Conservation (phyloP, 139 green algal species). For the Raphidocelis subcapitata region DNA sequence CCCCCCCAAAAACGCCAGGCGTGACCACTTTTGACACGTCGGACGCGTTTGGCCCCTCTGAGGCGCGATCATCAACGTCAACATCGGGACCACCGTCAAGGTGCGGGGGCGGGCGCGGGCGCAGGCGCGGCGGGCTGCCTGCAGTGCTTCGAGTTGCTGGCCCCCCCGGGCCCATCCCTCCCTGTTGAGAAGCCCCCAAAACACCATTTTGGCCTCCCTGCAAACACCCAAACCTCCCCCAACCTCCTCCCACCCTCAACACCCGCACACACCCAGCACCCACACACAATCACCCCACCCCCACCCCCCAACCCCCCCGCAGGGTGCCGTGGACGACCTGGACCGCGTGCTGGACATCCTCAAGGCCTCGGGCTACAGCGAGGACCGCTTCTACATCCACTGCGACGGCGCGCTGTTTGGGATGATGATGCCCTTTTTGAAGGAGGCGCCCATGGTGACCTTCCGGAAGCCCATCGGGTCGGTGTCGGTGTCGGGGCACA, state of each 20-base stretch:
- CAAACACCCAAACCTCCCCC: no score
- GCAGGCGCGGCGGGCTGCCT: no score
- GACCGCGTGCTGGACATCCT: constrained; percentile 65
- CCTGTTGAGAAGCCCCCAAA: no score
- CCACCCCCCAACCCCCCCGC: no score
- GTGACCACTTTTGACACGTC: no score
- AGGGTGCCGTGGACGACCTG: constrained; percentile 80
- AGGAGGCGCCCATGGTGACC: constrained; percentile 87
- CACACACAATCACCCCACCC: background rate
- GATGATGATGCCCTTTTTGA: constrained; percentile 92
- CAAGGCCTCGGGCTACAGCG: constrained; percentile 65
- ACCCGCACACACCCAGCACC: background rate
- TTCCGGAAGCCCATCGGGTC: constrained; percentile 97
- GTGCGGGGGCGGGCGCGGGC: no score
- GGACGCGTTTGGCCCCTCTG: no score
- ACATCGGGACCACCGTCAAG: constrained; percentile 96
- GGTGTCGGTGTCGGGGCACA: constrained; percentile 91
- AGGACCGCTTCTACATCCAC: constrained; percentile 98
- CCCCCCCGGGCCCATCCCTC: no score
- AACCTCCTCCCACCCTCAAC: background rate
- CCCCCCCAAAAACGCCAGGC: no score
- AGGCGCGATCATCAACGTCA: constrained; percentile 93
- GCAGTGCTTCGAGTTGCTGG: no score
- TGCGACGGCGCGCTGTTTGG: constrained; percentile 92
- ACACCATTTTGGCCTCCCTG: no score